Evolutionary conservation across 2,329 filamentous ascomycete species (phyloP).

Genomic region (Penicillium sumatraense): DNA sequence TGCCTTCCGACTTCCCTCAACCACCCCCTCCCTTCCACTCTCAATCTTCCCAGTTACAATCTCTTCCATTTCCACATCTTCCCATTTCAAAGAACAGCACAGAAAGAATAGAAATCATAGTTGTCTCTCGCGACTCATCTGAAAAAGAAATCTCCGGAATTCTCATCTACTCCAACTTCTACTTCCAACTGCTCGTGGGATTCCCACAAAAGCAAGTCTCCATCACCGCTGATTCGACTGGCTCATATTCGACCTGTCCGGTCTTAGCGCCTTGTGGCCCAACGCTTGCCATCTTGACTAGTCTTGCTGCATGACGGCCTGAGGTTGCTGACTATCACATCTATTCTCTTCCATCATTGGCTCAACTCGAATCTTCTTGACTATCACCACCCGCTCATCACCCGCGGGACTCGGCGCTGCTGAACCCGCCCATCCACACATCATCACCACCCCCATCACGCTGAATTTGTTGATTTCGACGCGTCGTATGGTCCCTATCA

Average conservation of each 20-base stretch:
- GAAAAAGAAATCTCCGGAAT: not conserved
- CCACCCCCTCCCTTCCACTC: not conserved
- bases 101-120: not conserved
- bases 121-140: no score
- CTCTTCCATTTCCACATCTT: not conserved
- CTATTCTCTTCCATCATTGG: conserved; percentile 20
- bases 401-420: conserved; percentile 15
- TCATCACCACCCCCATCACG: conserved; percentile 15
- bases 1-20: not conserved
- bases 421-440: conserved; percentile 6
- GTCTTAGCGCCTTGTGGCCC: conserved; percentile 35
- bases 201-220: not conserved
- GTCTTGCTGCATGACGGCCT: conserved; percentile 28
- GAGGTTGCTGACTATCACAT: conserved; percentile 19
- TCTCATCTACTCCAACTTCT: not conserved
- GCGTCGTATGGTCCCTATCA: conserved; percentile 32
- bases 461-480: conserved; percentile 23
- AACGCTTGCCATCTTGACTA: conserved; percentile 24
- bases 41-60: not conserved
- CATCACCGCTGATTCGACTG: conserved; percentile 20
- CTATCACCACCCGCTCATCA: conserved; percentile 14
- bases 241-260: conserved; percentile 19
- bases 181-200: not conserved
- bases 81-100: not conserved
- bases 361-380: conserved; percentile 20